Evolutionary conservation across 352 stramenopile genomes (phyloP).

Genomic region (Lagenidium sp.): DNA sequence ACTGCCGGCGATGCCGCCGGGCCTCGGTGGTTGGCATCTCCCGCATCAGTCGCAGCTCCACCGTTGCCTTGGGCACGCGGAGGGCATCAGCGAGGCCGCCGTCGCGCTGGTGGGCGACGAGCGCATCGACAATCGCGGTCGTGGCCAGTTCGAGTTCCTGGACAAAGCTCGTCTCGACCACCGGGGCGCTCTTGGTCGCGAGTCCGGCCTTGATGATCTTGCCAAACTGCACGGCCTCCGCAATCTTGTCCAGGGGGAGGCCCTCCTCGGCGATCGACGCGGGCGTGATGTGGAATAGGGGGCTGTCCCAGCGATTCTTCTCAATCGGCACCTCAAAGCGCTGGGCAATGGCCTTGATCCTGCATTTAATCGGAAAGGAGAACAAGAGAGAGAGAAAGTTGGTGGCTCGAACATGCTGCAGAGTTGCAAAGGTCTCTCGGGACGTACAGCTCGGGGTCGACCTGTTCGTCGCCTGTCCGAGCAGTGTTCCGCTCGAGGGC

Average conservation of each 20-base stretch:
- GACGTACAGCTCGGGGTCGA: conserved; percentile 42
- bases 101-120: conserved; percentile 59
- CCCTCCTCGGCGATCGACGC: conserved; percentile 25
- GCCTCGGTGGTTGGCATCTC: conserved; percentile 44
- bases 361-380: too few species aligned
- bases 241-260: conserved; percentile 37
- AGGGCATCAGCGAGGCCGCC: conserved; percentile 42
- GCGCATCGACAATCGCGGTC: conserved; percentile 35
- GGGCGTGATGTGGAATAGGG: conserved; percentile 67
- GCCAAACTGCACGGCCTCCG: conserved; percentile 41
- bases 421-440: too few species aligned
- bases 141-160: conserved; percentile 63
- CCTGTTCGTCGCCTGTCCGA: conserved; percentile 17
- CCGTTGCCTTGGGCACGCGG: conserved; percentile 22
- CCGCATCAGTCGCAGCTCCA: conserved; percentile 27
- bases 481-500: conserved; percentile 51
- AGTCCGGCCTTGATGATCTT: conserved; percentile 63
- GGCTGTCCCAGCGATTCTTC: conserved; percentile 93
- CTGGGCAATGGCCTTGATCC: conserved; percentile 76
- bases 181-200: conserved; percentile 47
- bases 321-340: conserved; percentile 88
- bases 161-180: conserved; percentile 59
- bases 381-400: too few species aligned
- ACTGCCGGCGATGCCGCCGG: conserved; percentile 68
- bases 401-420: not conserved